Evolutionary conservation across 192 early-diverging fungal species (phyloP).

Genomic region (Backusella morwellensis): DNA sequence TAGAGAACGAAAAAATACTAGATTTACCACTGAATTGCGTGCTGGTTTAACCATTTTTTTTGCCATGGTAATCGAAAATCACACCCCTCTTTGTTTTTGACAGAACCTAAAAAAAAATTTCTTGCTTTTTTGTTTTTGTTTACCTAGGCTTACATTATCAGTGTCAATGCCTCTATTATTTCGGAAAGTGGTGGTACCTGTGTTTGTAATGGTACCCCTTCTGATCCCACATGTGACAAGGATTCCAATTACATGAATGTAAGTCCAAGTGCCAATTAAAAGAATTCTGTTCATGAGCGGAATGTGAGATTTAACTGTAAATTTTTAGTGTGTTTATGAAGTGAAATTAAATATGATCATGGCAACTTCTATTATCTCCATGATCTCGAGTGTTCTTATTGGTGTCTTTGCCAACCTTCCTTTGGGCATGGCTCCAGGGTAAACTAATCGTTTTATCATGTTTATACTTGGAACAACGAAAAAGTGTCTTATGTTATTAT

Average conservation of each 20-base stretch:
- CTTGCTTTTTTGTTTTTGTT: not conserved
- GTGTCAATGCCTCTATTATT: conserved; percentile 72
- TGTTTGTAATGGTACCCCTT: conserved; percentile 50
- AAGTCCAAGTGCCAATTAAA: not conserved
- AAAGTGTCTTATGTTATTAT: not conserved
- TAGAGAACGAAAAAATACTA: conserved; percentile 55
- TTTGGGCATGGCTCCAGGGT: conserved; percentile 76
- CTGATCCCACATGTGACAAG: conserved; percentile 51
- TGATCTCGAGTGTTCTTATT: conserved; percentile 64
- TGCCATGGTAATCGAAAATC: conserved; percentile 49
- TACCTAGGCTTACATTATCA: conserved; percentile 34
- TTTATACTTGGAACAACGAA: not conserved
- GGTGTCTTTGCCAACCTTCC: conserved; percentile 73
- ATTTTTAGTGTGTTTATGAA: conserved; percentile 48
- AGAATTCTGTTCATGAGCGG: not conserved
- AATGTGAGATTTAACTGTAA: not conserved
- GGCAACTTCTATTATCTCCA: conserved; percentile 64
- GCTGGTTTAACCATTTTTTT: conserved; percentile 47
- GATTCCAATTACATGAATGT: conserved; percentile 55
- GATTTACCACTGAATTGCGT: conserved; percentile 64
- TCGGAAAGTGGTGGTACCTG: conserved; percentile 70
- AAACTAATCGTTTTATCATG: not conserved
- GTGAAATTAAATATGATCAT: conserved; percentile 71
- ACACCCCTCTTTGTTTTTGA: not conserved
- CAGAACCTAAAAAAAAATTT: not conserved